Base-by-base conservation (phyloP, 2,329 filamentous ascomycete species). In the Calycina marina region DNA sequence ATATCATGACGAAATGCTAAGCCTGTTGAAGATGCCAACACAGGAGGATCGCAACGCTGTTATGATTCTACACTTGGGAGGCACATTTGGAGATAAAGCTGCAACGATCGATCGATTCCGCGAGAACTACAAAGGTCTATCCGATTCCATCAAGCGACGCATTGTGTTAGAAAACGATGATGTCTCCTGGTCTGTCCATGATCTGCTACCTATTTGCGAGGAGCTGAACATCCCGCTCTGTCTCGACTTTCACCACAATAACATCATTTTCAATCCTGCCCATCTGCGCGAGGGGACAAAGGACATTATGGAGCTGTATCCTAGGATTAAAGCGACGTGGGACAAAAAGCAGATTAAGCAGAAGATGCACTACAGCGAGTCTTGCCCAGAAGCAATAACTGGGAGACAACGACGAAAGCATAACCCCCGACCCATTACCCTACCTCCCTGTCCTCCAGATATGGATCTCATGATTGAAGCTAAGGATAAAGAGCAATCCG, bases 381-480 rank as follows among this genome's bases (percentile, higher is more conserved):
- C 76, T 0, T 74, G 70, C 6, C 64, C 77, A 0, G 63, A 71
- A n/a, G 83, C 85, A 1, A 69, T 93, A 25, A 93, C 85, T 1
- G 69, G 68, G 0, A 68, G 73, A 0, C 78, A 93, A 43, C 65
- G 86, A 16, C 69, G 88, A 37, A 94, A 93, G 55, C 88, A 96
- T 50, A 84, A 75, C 20, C 67, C 83, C 0, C 70, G 88, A 6
- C 84, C 93, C 2, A 66, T 67, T 42, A 80, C 75, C 1, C 56
- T 96, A 1, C 88, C 88, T 1, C 86, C 88, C 0, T 94, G 88
- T 47, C 65, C 75, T 4, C 61, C 71, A 1, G 75, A 79, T 18
- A 90, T 92, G 78, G 88, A 94, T 50, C 63, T 96, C n/a, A 96
- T 96, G 88, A 94, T 96, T 38, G 88, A 96, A 58, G 88, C 88